Percentiles rank a stretch among this genome's conserved stretches.
These are phyloP conservation scores for Pinus albicaulis DNA, from an alignment of 75 land plant species.

Conservation along the genomic window DNA sequence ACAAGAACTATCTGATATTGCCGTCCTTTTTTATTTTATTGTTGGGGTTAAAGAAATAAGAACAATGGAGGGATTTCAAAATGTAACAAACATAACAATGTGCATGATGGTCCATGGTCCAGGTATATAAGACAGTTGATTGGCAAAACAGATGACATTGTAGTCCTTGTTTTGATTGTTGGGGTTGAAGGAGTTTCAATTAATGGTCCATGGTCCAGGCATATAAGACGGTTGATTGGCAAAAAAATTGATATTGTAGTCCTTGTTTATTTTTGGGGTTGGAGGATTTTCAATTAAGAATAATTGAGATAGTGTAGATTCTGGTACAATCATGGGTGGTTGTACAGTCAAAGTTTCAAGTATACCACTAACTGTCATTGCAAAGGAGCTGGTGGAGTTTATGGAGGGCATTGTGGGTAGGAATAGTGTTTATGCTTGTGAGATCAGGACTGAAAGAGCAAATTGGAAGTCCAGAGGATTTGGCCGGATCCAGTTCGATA, in stretches of 20 bases:
- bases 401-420: constrained; percentile 44
- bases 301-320: neutral
- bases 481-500: constrained; percentile 63
- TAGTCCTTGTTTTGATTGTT: neutral
- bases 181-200: neutral
- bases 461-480: constrained; percentile 63
- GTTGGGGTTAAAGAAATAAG: neutral
- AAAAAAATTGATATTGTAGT: neutral
- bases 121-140: neutral
- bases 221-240: neutral
- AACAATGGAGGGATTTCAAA: neutral
- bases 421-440: constrained; percentile 50
- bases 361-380: constrained; percentile 46
- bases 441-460: constrained; percentile 36
- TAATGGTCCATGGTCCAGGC: neutral
- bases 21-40: neutral
- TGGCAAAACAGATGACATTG: neutral
- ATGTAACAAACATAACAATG: neutral
- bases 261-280: neutral
- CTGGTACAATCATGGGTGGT: constrained; percentile 12
- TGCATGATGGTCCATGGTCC: neutral
- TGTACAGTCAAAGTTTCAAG: constrained; percentile 49
- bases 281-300: neutral
- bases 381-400: constrained; percentile 50
- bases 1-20: neutral